Conservation (phyloP, 2,329 filamentous ascomycete species). For the Byssoonygena ceratinophila region DNA sequence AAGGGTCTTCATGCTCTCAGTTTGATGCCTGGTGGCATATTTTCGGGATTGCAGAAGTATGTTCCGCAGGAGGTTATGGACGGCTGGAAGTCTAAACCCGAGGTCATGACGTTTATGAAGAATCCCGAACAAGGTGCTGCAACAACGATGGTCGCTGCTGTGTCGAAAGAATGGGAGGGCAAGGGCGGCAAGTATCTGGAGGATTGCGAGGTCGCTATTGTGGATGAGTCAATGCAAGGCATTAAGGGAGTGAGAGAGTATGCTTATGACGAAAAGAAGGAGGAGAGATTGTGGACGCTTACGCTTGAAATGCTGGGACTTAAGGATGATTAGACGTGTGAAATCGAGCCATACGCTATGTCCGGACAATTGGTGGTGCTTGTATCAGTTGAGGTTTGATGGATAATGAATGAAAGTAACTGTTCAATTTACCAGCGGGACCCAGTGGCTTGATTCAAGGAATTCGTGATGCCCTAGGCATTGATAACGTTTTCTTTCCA, state of each 20-base stretch:
- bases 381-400: too few relatives aligned
- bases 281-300: conserved; percentile 26
- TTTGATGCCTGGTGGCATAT: conserved; percentile 21
- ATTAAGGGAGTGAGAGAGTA: background rate
- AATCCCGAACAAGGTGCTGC: background rate
- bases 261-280: conserved; percentile 20
- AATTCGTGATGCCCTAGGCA: too few relatives aligned
- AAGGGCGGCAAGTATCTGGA: conserved; percentile 3
- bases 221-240: background rate
- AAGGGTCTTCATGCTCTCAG: conserved; percentile 38
- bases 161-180: background rate
- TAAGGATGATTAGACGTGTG: background rate
- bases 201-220: background rate
- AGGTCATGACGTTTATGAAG: background rate
- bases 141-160: conserved; percentile 1
- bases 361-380: too few relatives aligned
- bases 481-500: too few relatives aligned
- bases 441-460: too few relatives aligned
- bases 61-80: background rate
- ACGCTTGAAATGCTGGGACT: conserved; percentile 21
- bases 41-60: background rate
- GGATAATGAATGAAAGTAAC: too few relatives aligned
- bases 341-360: too few relatives aligned
- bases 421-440: too few relatives aligned
- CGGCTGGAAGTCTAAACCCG: background rate